phyloP scores from a whole-genome alignment of 1,284 basidiomycete genomes.

The Schizophyllum amplum region DNA sequence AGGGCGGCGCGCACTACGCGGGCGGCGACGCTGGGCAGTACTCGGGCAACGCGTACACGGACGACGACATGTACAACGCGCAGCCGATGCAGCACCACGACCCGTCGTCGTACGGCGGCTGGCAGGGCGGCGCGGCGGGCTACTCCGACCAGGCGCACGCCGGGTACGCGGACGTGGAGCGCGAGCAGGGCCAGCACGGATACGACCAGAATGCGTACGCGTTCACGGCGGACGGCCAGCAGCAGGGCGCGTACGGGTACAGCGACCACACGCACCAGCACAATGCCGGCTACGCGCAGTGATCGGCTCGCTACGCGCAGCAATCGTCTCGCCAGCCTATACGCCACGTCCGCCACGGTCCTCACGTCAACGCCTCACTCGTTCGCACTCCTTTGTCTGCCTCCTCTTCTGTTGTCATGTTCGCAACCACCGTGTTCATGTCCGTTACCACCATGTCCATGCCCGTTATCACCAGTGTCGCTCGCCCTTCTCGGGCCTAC shows the following conservation, averaged over 20 bases:
- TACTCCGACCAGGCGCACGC: background rate
- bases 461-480: too few relatives aligned
- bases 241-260: background rate
- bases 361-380: background rate
- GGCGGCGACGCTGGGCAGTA: background rate
- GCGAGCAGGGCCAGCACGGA: background rate
- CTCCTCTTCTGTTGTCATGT: too few relatives aligned
- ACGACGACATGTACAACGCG: background rate
- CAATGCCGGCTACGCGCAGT: background rate
- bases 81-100: background rate
- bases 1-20: too few relatives aligned
- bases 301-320: background rate
- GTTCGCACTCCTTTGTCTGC: too few relatives aligned
- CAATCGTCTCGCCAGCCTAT: too few relatives aligned
- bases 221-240: background rate
- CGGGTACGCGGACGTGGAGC: background rate
- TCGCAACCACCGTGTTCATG: too few relatives aligned
- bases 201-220: background rate
- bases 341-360: too few relatives aligned
- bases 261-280: background rate
- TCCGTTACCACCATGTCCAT: too few relatives aligned
- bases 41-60: background rate
- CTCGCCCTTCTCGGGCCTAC: too few relatives aligned
- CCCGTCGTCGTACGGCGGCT: background rate
- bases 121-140: too few relatives aligned